Evolutionary conservation across 2,329 filamentous ascomycete genomes (phyloP), one percentile per base, ranked within the genome.

Genomic region (Verticillium klebahnii): DNA sequence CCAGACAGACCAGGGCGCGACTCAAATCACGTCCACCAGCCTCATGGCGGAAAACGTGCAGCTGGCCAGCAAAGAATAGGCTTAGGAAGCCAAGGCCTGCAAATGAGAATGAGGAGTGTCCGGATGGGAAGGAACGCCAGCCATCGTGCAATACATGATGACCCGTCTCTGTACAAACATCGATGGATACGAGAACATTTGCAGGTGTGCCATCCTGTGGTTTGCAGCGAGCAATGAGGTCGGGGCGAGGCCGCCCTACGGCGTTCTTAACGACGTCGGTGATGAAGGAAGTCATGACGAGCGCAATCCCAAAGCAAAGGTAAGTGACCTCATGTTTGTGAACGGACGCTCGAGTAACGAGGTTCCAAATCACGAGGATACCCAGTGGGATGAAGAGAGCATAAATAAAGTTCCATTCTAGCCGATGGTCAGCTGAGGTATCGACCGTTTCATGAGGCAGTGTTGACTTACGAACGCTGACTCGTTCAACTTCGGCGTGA

Each of bases 191-290:
- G 2, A 90, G 80, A 4, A 75, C 73, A 66, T 83, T 70, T 6
- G 71, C 71, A 50, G 81, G 77, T 2, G 84, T 85, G 37, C 74
- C 78, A 0, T 71, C 36, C 0, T 69, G 77, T 1, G 95, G 93
- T 66, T 90, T 88, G 77, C 95, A 99, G 40, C 95, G 88, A n/a
- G 89, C 87, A 31, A 87, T 71, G 4, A 87, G 72, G 66, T 87
- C 85, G 0, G 85, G 85, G 6, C 85, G 78, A 17, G 93, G 92
- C 12, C 92, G 80, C 9, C 92, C 92, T 31, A 94, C 90, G 11
- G 90, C 85, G 72, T 96, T 97, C 77, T 99, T 99, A 71, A 98
- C 83, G 32, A 94, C 79, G 72, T 98, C 93, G 55, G 95, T 98
- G 54, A 98, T 80, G 73, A 97, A 90, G 6, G 87, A 85, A 0